Evolutionary conservation across 2,329 filamentous ascomycete species (phyloP).

Genomic region (Alternaria gaisen): DNA sequence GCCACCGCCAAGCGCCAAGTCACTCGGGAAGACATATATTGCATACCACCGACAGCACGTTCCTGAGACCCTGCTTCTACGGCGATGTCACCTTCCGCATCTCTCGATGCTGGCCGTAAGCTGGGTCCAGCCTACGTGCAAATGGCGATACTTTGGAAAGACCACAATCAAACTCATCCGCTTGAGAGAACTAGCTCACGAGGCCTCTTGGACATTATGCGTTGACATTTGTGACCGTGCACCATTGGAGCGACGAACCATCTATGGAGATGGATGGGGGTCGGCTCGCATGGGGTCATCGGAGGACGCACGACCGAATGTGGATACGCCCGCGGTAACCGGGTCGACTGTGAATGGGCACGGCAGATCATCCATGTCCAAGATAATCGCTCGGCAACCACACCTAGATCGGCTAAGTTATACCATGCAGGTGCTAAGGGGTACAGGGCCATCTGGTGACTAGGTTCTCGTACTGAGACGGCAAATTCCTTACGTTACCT

Average conservation of each 20-base stretch:
- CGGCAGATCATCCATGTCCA: slow-evolving; percentile 1
- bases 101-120: background rate
- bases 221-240: background rate
- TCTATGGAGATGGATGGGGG: background rate
- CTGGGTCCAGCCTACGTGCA: background rate
- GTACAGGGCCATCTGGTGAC: background rate
- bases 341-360: background rate
- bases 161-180: background rate
- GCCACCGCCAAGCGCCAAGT: slow-evolving; percentile 8
- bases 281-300: background rate
- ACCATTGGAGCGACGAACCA: background rate
- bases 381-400: background rate
- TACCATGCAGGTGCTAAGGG: background rate
- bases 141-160: background rate
- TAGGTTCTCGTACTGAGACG: background rate
- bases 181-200: background rate
- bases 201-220: background rate
- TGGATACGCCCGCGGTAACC: slow-evolving; percentile 5
- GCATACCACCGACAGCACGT: slow-evolving; percentile 2
- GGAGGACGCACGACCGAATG: slow-evolving; percentile 3
- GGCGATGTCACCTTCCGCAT: slow-evolving; percentile 9
- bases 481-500: background rate
- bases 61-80: background rate
- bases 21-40: background rate
- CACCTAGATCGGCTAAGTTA: slow-evolving; percentile 2